Evolutionary conservation across 2,329 filamentous ascomycete genomes (phyloP).

Genomic region (Paracamarosporium sp.): DNA sequence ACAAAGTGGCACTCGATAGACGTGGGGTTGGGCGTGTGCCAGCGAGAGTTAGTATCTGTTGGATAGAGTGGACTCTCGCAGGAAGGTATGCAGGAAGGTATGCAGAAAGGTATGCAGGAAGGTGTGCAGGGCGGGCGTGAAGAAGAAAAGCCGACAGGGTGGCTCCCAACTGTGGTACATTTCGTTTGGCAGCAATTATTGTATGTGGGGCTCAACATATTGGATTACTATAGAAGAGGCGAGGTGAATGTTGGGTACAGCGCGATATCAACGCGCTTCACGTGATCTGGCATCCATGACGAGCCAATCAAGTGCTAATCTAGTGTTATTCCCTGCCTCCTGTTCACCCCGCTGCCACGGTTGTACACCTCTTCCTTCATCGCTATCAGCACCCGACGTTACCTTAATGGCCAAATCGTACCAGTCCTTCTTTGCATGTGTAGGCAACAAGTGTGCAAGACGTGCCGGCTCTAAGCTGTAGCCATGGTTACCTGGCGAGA

Average conservation of each 20-base stretch:
- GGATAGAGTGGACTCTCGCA: neutral
- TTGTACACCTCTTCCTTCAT: neutral
- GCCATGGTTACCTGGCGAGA: too few relatives aligned
- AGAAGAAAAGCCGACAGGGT: neutral
- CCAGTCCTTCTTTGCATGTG: too few relatives aligned
- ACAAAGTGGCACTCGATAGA: too few relatives aligned
- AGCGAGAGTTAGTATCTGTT: neutral
- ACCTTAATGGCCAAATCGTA: too few relatives aligned
- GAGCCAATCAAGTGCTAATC: neutral
- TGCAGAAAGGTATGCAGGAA: neutral
- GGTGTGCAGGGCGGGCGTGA: too few relatives aligned
- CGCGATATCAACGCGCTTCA: neutral
- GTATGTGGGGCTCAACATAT: neutral
- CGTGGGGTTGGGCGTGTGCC: neutral
- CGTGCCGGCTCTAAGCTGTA: too few relatives aligned
- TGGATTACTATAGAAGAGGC: neutral
- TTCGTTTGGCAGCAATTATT: neutral
- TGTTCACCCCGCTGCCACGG: neutral
- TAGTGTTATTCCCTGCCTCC: too few relatives aligned
- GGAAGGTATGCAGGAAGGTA: neutral
- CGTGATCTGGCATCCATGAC: neutral
- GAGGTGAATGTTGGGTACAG: neutral
- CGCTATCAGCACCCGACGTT: neutral
- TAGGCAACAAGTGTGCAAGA: too few relatives aligned
- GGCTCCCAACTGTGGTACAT: neutral